phyloP scores from a whole-genome alignment of 2,329 filamentous ascomycete species.

The Zopfia rhizophila region DNA sequence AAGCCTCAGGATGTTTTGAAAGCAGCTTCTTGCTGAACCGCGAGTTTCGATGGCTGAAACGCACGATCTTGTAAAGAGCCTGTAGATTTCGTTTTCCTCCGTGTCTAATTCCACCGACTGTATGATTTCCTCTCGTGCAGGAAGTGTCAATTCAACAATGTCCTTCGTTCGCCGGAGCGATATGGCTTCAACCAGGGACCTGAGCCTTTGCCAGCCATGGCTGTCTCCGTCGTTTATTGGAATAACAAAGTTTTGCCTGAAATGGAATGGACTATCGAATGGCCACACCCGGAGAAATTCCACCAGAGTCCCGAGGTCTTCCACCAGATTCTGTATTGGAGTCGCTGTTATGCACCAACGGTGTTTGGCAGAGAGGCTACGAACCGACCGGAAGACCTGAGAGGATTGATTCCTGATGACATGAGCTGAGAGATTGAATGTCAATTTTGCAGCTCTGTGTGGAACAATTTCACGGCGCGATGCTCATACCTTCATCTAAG shows the following conservation, averaged over 20 bases:
- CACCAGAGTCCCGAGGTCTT: constrained; percentile 28
- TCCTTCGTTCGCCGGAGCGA: constrained; percentile 17
- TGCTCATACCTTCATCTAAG: constrained; percentile 59
- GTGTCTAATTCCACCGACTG: too few species aligned
- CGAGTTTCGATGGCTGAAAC: too few species aligned
- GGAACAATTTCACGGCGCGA: background rate
- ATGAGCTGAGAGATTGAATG: constrained; percentile 53
- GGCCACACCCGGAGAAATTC: constrained; percentile 27
- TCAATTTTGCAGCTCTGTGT: background rate
- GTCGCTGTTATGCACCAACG: constrained; percentile 66
- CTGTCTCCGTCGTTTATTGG: constrained; percentile 3
- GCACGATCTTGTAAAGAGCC: too few species aligned
- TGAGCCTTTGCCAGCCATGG: constrained; percentile 6
- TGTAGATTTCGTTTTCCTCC: too few species aligned
- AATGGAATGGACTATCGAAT: constrained; percentile 17
- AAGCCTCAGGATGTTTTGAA: too few species aligned
- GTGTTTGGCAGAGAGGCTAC: constrained; percentile 51
- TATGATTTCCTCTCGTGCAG: too few species aligned
- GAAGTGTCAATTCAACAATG: constrained; percentile 3
- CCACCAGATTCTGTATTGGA: constrained; percentile 30
- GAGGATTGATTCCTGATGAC: constrained; percentile 58
- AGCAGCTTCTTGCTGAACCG: too few species aligned
- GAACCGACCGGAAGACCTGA: constrained; percentile 53
- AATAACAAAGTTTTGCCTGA: background rate
- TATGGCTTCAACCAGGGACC: constrained; percentile 14